A percentile compares a stretch with the other conserved stretches of the same genome.
Conservation (phyloP, 306 rosid species). For the Pachyrhizus erosus region DNA sequence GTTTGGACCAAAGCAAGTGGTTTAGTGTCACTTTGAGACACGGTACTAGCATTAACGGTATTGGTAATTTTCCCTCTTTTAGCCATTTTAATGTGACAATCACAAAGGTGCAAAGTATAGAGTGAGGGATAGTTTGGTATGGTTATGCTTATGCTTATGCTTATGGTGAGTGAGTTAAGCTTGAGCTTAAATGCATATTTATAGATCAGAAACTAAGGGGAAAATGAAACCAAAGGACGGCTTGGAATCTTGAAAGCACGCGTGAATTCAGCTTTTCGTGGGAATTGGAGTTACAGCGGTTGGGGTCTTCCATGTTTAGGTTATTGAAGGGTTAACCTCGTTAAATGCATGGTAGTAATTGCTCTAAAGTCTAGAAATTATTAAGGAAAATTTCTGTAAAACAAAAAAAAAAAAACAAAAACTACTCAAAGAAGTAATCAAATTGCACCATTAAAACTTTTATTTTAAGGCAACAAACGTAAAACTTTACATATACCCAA, state of each 20-base stretch:
- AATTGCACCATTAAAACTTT: too few species aligned
- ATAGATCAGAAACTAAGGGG: background rate
- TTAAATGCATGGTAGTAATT: background rate
- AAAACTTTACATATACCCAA: too few species aligned
- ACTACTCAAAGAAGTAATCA: too few species aligned
- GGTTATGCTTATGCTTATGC: background rate
- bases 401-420: too few species aligned
- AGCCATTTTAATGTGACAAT: background rate
- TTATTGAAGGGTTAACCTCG: background rate
- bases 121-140: background rate
- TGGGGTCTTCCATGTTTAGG: constrained; percentile 6
- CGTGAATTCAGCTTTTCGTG: background rate
- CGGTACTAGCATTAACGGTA: background rate
- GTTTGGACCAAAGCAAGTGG: too few species aligned
- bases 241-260: constrained; percentile 11
- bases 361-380: background rate
- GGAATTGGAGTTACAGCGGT: background rate
- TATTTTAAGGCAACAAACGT: too few species aligned
- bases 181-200: background rate
- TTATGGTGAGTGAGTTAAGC: background rate
- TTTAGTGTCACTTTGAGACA: background rate
- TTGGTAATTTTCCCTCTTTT: background rate
- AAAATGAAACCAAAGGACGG: constrained; percentile 22
- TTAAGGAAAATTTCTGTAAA: background rate
- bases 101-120: background rate